A percentile compares a stretch with the other conserved stretches of the same genome.
Evolutionary conservation across 345 rosid species (phyloP).

Genomic region (Iberis pinnata): DNA sequence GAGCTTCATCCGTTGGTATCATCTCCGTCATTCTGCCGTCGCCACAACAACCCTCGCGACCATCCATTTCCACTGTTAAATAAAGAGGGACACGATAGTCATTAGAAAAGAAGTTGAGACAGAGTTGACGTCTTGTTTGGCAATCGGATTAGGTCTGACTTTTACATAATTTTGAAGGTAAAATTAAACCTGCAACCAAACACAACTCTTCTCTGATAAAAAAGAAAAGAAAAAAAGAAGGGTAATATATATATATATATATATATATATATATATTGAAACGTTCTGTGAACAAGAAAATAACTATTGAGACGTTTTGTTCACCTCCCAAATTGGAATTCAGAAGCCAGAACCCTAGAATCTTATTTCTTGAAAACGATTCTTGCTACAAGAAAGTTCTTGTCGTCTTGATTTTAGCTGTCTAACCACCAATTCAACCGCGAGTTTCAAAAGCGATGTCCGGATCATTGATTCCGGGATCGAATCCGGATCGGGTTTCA

Average conservation of each 20-base stretch:
- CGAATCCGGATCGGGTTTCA: conserved; percentile 27
- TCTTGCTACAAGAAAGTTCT: background rate
- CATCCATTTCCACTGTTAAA: conserved; percentile 15
- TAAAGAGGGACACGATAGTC: background rate
- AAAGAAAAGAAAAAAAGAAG: too few species aligned
- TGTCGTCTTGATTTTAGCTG: background rate
- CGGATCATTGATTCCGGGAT: conserved; percentile 15
- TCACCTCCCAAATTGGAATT: conserved; percentile 16
- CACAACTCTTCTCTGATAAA: too few species aligned
- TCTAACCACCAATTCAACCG: background rate
- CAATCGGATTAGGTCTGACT: background rate
- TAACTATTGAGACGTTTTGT: too few species aligned
- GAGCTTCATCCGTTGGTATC: conserved; percentile 62
- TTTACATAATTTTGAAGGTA: background rate
- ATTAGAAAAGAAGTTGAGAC: background rate
- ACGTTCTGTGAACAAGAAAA: too few species aligned
- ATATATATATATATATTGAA: too few species aligned
- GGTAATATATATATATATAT: too few species aligned
- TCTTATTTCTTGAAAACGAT: background rate
- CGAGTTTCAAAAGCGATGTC: conserved; percentile 18
- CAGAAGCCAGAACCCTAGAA: conserved; percentile 24
- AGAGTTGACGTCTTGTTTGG: conserved; percentile 12
- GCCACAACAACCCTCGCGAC: conserved; percentile 18
- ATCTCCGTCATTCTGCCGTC: conserved; percentile 30
- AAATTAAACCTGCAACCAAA: conserved; percentile 15